Evolutionary conservation across 345 rosid species (phyloP).

Genomic region (Gossypium anomalum): DNA sequence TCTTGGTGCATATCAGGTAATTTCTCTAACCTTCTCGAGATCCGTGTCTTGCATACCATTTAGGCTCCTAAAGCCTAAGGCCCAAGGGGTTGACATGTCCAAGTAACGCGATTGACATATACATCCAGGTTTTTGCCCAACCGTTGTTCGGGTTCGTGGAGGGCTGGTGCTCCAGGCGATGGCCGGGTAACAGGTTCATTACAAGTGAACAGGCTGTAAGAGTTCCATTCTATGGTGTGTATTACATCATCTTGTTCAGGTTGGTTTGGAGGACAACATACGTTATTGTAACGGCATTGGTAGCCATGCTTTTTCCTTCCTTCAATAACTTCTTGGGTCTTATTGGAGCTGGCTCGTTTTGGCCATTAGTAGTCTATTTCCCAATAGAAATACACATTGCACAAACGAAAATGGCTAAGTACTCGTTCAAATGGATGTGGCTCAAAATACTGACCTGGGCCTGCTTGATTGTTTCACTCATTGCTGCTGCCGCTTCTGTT

Average conservation of each 20-base stretch:
- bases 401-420: constrained; percentile 39
- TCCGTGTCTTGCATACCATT: neutral
- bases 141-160: constrained; percentile 68
- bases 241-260: constrained; percentile 50
- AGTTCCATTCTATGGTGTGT: constrained; percentile 43
- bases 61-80: neutral
- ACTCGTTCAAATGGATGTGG: constrained; percentile 59
- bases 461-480: constrained; percentile 52
- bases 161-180: constrained; percentile 31
- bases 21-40: neutral
- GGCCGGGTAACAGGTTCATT: constrained; percentile 66
- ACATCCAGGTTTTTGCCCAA: constrained; percentile 61
- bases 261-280: constrained; percentile 69
- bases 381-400: constrained; percentile 84
- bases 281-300: constrained; percentile 49
- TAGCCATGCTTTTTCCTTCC: constrained; percentile 87
- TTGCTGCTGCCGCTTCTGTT: constrained; percentile 67
- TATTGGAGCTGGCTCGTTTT: constrained; percentile 68
- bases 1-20: constrained; percentile 67
- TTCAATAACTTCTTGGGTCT: constrained; percentile 81
- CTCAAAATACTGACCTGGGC: constrained; percentile 46
- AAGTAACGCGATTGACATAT: neutral
- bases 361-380: constrained; percentile 84
- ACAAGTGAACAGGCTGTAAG: constrained; percentile 34
- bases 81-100: neutral